phyloP scores from a whole-genome alignment of 352 stramenopile species.

The Pythium angustatum region DNA sequence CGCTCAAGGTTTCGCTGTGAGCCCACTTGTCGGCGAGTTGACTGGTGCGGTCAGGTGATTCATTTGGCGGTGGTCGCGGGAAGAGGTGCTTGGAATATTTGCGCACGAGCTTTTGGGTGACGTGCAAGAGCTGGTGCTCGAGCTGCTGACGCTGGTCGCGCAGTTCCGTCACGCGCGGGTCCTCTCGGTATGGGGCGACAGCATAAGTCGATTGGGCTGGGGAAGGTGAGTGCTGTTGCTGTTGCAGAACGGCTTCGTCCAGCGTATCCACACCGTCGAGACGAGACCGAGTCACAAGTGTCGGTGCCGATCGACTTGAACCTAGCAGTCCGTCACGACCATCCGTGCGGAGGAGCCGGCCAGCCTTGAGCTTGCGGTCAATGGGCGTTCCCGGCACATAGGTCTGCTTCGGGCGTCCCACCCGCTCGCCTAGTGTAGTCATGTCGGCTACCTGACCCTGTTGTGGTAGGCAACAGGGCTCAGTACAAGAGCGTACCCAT shows the following conservation, averaged over 20 bases:
- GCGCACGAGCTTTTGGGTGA: conserved; percentile 68
- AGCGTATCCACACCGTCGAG: conserved; percentile 8
- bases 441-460: conserved; percentile 31
- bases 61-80: conserved; percentile 17
- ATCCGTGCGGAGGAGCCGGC: conserved; percentile 38
- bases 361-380: conserved; percentile 42
- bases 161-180: conserved; percentile 28
- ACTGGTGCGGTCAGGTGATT: conserved; percentile 40
- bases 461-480: too few species aligned
- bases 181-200: conserved; percentile 16
- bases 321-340: conserved; percentile 28
- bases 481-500: conserved; percentile 3
- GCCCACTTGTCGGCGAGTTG: conserved; percentile 50
- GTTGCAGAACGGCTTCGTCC: conserved; percentile 2
- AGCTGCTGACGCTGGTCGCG: conserved; percentile 39
- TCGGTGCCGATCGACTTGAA: conserved; percentile 27
- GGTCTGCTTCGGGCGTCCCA: conserved; percentile 31
- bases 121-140: conserved; percentile 51
- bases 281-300: background rate
- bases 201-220: background rate
- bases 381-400: conserved; percentile 43
- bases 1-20: conserved; percentile 32
- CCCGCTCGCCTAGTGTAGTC: conserved; percentile 41
- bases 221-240: conserved; percentile 5
- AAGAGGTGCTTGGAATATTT: conserved; percentile 69